Conservation (phyloP, 73 alveolate species). For the Stentor roeselii region DNA sequence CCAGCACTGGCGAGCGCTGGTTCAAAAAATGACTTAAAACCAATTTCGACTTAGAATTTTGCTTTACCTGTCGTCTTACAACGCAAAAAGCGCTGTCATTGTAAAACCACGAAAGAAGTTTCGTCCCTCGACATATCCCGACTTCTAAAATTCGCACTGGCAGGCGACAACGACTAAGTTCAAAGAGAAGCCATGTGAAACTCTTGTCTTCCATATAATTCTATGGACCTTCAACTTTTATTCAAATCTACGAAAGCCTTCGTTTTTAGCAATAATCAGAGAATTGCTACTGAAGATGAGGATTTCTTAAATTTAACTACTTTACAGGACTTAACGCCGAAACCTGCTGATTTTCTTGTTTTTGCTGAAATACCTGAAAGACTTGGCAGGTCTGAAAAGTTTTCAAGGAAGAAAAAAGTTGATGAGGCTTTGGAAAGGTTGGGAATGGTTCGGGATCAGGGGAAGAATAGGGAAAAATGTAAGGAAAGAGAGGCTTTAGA, state of each 20-base stretch:
- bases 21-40: neutral
- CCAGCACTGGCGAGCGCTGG: neutral
- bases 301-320: no score
- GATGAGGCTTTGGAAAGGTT: neutral
- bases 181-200: neutral
- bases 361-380: neutral
- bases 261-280: no score
- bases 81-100: neutral
- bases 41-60: neutral
- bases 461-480: neutral
- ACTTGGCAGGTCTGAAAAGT: neutral
- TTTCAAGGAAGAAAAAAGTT: neutral
- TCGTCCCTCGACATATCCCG: constrained; percentile 4
- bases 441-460: neutral
- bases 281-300: no score
- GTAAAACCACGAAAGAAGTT: neutral
- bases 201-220: constrained; percentile 5
- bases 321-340: no score
- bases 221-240: no score
- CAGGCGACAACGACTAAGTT: neutral
- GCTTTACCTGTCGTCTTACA: neutral
- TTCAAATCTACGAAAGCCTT: no score
- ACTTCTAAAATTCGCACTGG: neutral
- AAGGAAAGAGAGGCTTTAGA: no score
- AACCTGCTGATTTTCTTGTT: no score